Evolutionary conservation across 176 grass and related monocot species (phyloP).

Genomic region (Ampelocalamus luodianensis): DNA sequence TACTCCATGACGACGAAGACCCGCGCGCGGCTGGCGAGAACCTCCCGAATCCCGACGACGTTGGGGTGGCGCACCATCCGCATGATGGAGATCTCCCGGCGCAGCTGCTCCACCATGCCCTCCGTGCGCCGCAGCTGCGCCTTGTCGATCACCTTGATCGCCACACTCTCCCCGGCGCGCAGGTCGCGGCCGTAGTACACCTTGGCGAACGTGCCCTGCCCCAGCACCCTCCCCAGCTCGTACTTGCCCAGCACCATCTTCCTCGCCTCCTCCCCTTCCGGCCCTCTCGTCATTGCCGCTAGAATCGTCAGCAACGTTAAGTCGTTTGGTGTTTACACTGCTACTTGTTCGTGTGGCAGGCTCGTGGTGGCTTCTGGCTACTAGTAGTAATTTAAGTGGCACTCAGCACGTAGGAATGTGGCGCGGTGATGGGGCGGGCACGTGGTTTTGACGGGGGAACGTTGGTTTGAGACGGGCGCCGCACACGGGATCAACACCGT

Average conservation of each 20-base stretch:
- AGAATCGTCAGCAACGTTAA: background rate
- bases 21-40: slow-evolving; percentile 77
- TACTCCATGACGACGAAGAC: slow-evolving; percentile 95
- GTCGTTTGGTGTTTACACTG: background rate
- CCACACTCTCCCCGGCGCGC: slow-evolving; percentile 61
- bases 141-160: slow-evolving; percentile 97
- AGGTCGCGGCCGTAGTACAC: slow-evolving; percentile 82
- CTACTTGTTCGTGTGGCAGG: background rate
- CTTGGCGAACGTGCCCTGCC: slow-evolving; percentile 92
- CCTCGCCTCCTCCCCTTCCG: slow-evolving; percentile 50
- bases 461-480: slow-evolving; percentile 29
- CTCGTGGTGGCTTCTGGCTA: background rate
- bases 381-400: slow-evolving; percentile 12
- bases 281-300: slow-evolving; percentile 24
- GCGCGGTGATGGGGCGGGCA: slow-evolving; percentile 17
- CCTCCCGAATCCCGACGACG: slow-evolving; percentile 81
- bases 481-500: slow-evolving; percentile 58
- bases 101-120: slow-evolving; percentile 88
- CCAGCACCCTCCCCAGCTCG: slow-evolving; percentile 85
- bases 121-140: slow-evolving; percentile 57
- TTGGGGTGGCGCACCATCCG: slow-evolving; percentile 84
- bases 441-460: slow-evolving; percentile 47
- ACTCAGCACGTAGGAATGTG: slow-evolving; percentile 12
- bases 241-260: slow-evolving; percentile 75
- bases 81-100: slow-evolving; percentile 93